Evolutionary conservation across 1,284 basidiomycete species (phyloP), one percentile per base, ranked within the genome.

Genomic region (Ceratobasidium sp.): DNA sequence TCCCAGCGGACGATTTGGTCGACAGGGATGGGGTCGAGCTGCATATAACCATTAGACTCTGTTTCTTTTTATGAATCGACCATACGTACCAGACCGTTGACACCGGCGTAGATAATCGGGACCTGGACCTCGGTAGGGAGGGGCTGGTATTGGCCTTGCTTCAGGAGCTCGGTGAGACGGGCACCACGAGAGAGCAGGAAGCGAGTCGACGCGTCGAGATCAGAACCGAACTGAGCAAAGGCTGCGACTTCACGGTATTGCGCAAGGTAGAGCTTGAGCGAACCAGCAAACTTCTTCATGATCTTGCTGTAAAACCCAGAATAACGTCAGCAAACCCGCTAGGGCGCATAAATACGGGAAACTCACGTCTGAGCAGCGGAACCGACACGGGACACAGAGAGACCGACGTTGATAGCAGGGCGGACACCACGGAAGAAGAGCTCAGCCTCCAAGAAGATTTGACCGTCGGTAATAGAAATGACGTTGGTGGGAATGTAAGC

Each of bases 191-290:
- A 95, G 82, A 99, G 93, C 83, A 98, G 90, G 94, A 97, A 98
- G 84, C 96, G 95, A 83, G 97, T 99, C 55, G 97, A 98, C 80
- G 97, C 97, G 90, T 99, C 97, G 85, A 99, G 94, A 89, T 99
- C 97, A 83, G 97, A 99, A 92, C 97, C 97, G 91, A 99, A 99
- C 87, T 99, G 97, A 80, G 97, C 97, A 86, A 98, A 97, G 82
- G 97, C 97, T 83, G 97, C 97, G 82, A 99, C 97, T 91, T 99
- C 97, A 95, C 97, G 97, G 91, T 99, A 99, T 88, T 99, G 97
- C 75, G 97, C 97, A 82, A 99, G 95, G 92, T 99, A 99, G 76
- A 99, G 92, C 91, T 99, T 99, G 84, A 99, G 93, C 82, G 97
- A 99, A 92, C 97, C 97, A 83, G 97, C 97, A 84, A 99, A 98